Conservation (phyloP, 2,329 filamentous ascomycete species). For the Trichoderma sp. region DNA sequence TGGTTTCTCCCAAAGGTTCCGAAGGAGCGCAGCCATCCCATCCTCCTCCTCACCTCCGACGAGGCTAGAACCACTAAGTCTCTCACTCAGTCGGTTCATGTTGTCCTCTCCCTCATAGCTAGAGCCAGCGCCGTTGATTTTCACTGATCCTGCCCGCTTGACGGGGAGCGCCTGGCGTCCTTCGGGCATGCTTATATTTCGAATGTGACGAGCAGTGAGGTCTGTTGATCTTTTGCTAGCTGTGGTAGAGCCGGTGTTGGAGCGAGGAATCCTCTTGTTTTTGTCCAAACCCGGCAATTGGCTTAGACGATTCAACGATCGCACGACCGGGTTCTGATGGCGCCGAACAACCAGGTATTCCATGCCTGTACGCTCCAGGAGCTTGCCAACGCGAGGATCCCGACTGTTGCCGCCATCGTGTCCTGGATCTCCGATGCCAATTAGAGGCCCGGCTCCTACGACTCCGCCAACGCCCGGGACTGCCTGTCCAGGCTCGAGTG, state of each 20-base stretch:
- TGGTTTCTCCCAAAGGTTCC: constrained; percentile 64
- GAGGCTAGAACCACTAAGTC: constrained; percentile 52
- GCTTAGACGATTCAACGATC: constrained; percentile 54
- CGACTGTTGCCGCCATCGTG: constrained; percentile 53
- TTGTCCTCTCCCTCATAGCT: constrained; percentile 52
- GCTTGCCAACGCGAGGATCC: constrained; percentile 64
- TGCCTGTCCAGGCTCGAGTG: constrained; percentile 63
- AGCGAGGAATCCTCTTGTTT: constrained; percentile 50
- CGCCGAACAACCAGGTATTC: constrained; percentile 74
- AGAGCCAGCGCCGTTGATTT: constrained; percentile 43
- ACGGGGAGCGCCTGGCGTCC: constrained; percentile 34
- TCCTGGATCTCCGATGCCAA: constrained; percentile 55
- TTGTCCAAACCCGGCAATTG: constrained; percentile 54
- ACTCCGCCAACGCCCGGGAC: constrained; percentile 39
- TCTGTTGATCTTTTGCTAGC: constrained; percentile 41
- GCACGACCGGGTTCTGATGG: constrained; percentile 69
- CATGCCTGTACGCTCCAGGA: constrained; percentile 69
- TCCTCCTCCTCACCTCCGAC: constrained; percentile 53
- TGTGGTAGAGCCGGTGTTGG: constrained; percentile 38
- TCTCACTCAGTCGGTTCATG: constrained; percentile 42
- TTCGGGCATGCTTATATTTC: constrained; percentile 43
- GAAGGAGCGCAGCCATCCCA: constrained; percentile 52
- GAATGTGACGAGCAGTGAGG: constrained; percentile 37
- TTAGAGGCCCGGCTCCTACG: constrained; percentile 48
- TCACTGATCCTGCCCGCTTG: constrained; percentile 39